Percentiles rank a stretch among this genome's conserved stretches.
Conservation (phyloP, 306 rosid species). For the Leucaena leucocephala region DNA sequence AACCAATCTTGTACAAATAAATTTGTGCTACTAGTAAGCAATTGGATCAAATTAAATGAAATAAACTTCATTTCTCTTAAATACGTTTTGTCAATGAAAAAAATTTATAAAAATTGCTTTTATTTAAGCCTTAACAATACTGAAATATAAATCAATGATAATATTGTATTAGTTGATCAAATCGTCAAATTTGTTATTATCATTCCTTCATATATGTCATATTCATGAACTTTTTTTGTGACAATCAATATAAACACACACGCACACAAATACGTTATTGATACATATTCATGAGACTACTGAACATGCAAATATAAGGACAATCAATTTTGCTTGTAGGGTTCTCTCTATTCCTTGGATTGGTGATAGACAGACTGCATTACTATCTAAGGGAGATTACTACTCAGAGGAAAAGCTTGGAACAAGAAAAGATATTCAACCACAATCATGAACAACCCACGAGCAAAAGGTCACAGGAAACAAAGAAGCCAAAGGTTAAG, state of each 20-base stretch:
- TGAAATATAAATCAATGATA: too few relatives aligned
- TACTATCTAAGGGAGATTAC: constrained; percentile 57
- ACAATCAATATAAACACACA: too few relatives aligned
- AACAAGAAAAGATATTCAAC: constrained; percentile 32
- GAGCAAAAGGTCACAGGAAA: constrained; percentile 28
- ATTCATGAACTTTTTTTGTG: too few relatives aligned
- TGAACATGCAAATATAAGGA: not conserved
- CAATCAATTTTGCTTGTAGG: constrained; percentile 46
- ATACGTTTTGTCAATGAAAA: not conserved
- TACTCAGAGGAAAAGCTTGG: constrained; percentile 43
- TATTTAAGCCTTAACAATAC: not conserved
- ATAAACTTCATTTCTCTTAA: not conserved
- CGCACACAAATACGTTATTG: too few relatives aligned
- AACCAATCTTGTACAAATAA: too few relatives aligned
- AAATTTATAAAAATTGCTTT: not conserved
- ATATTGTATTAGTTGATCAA: too few relatives aligned
- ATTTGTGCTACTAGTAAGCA: too few relatives aligned
- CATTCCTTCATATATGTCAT: not conserved
- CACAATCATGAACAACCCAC: constrained; percentile 3
- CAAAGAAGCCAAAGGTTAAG: constrained; percentile 19
- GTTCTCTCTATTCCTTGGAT: constrained; percentile 64
- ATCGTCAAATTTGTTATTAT: too few relatives aligned
- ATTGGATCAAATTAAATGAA: not conserved
- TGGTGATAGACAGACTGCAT: constrained; percentile 67
- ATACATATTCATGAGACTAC: constrained; percentile 8